Base-by-base conservation (phyloP, 148 eudicot species). In the Gaultheria prostrata region DNA sequence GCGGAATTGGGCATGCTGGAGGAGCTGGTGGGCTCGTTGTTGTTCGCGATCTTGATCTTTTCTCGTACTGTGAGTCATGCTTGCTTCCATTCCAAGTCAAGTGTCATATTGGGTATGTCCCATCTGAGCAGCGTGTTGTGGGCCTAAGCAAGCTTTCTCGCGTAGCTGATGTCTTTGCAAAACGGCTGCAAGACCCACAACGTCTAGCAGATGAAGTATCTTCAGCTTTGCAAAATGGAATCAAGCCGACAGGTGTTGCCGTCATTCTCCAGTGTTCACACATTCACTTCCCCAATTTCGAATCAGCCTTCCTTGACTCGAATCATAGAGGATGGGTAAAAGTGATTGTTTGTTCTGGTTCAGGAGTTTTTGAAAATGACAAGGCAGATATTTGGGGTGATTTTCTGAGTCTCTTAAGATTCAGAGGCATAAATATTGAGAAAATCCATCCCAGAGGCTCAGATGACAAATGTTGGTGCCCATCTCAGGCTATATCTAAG, bases 81-180 rank as follows among this genome's bases (percentile, higher is more conserved):
- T 88, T 94, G 88, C 87, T 96, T 21, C 99, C 98, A 0, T 96
- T 94, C 90, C 97, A 90, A 84, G 93, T 94, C 4, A 96, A 91
- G 86, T 94, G 99, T 28, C 98, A 96, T 67, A 89, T 96, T 46
- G 99, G 98, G 30, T 96, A 94, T 82, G 90, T 96, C 67, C 95
- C 99, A 35, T 92, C 95, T 18, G 98, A 95, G 53, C 91, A 93
- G 43, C 88, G 92, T 7, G 98, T 96, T 63, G 93, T 96, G 10
- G 99, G 99, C 84, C 94, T 96, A 56, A 96, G 99, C 86, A 96
- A 96, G 87, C 95, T 97, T 78, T 93, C 95, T 80, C 91, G 99
- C 50, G 95, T 93, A 18, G 90, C 97, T 76, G 92, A 93, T 83
- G 89, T 93, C 49, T 93, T 92, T 85, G 94, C 95, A 46, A 97